Conservation (phyloP, 1,284 basidiomycete genomes). For the Ustilago bromivora region DNA sequence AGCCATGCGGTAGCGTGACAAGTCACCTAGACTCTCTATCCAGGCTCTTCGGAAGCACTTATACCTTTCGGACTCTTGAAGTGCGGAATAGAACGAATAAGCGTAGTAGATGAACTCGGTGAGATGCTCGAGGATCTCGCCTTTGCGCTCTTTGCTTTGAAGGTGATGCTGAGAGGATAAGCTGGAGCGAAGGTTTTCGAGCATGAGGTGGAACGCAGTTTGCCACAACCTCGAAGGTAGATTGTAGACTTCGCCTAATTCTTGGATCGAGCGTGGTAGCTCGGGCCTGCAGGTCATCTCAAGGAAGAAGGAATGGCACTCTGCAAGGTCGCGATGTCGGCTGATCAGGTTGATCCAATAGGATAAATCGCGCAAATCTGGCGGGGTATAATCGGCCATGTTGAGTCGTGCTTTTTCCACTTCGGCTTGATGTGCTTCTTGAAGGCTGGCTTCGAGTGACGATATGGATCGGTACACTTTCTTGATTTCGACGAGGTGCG, state of each 20-base stretch:
- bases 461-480: constrained; percentile 82
- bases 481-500: constrained; percentile 79
- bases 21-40: constrained; percentile 95
- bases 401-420: constrained; percentile 17
- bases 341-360: constrained; percentile 54
- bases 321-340: constrained; percentile 77
- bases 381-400: constrained; percentile 35
- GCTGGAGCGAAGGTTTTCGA: constrained; percentile 87
- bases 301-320: constrained; percentile 87
- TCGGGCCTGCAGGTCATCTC: constrained; percentile 85
- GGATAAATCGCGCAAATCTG: constrained; percentile 40
- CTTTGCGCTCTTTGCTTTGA: constrained; percentile 23
- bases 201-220: constrained; percentile 86
- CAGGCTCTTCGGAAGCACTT: constrained; percentile 81
- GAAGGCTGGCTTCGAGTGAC: constrained; percentile 78
- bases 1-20: constrained; percentile 93
- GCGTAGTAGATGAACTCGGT: constrained; percentile 94
- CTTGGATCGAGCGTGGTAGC: constrained; percentile 85
- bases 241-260: constrained; percentile 92
- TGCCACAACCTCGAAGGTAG: constrained; percentile 94
- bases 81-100: constrained; percentile 90
- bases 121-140: constrained; percentile 76
- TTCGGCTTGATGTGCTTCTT: constrained; percentile 70
- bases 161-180: constrained; percentile 73
- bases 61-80: constrained; percentile 85